phyloP scores from a whole-genome alignment of 73 alveolate genomes.

The Blepharisma japonicum region DNA sequence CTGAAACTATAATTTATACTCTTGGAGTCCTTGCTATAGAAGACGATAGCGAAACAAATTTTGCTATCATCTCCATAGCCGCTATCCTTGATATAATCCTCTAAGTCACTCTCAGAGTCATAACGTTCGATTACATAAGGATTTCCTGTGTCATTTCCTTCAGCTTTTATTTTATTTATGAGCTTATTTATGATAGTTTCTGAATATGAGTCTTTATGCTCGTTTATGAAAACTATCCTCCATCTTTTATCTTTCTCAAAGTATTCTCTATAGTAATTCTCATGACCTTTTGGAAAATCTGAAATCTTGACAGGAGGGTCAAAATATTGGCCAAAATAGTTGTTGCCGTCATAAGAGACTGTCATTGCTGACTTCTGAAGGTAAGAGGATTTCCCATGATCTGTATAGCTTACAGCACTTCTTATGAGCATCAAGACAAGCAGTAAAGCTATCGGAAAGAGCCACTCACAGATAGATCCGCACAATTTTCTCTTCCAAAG shows the following conservation, averaged over 20 bases:
- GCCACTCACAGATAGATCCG: conserved; percentile 63
- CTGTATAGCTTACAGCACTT: not conserved
- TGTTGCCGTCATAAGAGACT: not conserved
- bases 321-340: not conserved
- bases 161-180: not conserved
- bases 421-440: conserved; percentile 10
- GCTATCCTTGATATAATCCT: conserved; percentile 36
- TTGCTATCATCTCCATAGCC: conserved; percentile 45
- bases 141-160: not conserved
- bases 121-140: not conserved
- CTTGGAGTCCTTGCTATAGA: conserved; percentile 29
- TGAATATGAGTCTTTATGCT: not conserved
- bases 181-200: not conserved
- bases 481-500: conserved; percentile 56
- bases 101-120: conserved; percentile 34
- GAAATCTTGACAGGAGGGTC: not conserved
- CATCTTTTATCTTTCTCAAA: not conserved
- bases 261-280: not conserved
- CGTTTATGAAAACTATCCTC: not conserved
- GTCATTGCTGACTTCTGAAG: not conserved
- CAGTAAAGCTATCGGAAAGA: conserved; percentile 59
- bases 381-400: not conserved
- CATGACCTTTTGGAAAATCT: not conserved
- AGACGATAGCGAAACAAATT: conserved; percentile 32
- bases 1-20: not conserved